phyloP scores from a whole-genome alignment of 805 yeast species.

The Metschnikowia similis region DNA sequence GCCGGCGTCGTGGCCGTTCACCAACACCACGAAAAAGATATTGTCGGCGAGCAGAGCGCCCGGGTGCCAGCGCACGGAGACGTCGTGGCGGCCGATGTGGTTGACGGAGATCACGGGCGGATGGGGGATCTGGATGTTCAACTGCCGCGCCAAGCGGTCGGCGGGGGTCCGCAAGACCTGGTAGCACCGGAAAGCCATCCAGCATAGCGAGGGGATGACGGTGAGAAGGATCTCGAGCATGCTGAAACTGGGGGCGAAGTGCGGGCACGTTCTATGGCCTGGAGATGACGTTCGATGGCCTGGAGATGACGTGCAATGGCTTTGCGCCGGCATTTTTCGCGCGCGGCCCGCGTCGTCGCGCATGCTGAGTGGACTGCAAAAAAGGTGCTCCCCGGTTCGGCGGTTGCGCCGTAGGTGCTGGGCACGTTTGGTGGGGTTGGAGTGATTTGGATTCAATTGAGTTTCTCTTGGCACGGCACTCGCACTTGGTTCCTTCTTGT shows the following conservation, averaged over 20 bases:
- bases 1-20: constrained; percentile 35
- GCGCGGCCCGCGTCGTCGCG: not conserved
- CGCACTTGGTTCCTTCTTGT: no score
- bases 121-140: constrained; percentile 53
- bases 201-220: constrained; percentile 30
- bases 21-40: constrained; percentile 29
- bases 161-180: constrained; percentile 41
- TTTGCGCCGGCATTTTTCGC: not conserved
- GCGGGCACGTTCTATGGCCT: not conserved
- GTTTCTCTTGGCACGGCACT: no score
- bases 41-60: constrained; percentile 19
- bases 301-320: not conserved
- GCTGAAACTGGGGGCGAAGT: not conserved
- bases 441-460: no score
- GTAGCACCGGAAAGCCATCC: constrained; percentile 39
- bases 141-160: constrained; percentile 40
- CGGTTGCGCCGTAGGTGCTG: no score
- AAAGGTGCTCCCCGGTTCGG: no score
- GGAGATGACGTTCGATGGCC: not conserved
- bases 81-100: constrained; percentile 42
- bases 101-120: constrained; percentile 54
- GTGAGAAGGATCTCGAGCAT: constrained; percentile 35
- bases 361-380: not conserved
- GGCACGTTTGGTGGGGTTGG: no score
- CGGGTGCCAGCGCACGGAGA: constrained; percentile 48